These are phyloP conservation scores for Phytophthora cajani DNA, from an alignment of 352 stramenopile species.

Conservation along the genomic window DNA sequence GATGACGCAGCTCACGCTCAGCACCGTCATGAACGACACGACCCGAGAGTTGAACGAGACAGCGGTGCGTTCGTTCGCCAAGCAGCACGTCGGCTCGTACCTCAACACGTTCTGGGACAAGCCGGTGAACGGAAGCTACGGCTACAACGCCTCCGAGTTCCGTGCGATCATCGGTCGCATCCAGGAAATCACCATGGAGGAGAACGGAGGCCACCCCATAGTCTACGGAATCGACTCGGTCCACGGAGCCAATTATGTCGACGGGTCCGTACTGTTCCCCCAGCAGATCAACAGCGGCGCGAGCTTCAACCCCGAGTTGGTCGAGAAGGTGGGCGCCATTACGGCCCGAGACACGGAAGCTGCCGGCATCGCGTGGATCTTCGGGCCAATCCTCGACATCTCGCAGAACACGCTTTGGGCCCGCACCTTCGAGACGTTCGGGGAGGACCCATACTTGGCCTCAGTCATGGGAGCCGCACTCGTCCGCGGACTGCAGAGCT, in stretches of 20 bases:
- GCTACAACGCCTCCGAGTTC: constrained; percentile 69
- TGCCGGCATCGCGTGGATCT: constrained; percentile 87
- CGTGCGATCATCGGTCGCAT: constrained; percentile 63
- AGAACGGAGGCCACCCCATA: constrained; percentile 57
- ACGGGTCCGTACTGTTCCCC: constrained; percentile 74
- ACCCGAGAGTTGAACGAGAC: constrained; percentile 55
- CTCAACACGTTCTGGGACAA: constrained; percentile 71
- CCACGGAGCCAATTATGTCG: constrained; percentile 86
- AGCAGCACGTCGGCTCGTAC: constrained; percentile 81
- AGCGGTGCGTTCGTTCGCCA: constrained; percentile 60
- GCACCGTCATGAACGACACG: constrained; percentile 56
- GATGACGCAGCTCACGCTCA: constrained; percentile 89
- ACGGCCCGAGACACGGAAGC: constrained; percentile 81
- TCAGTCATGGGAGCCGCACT: constrained; percentile 68
- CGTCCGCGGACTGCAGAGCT: constrained; percentile 75
- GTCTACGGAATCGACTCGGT: constrained; percentile 89
- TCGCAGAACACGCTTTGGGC: constrained; percentile 83
- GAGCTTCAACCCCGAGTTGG: constrained; percentile 82
- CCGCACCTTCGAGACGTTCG: constrained; percentile 92
- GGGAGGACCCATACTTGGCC: constrained; percentile 83
- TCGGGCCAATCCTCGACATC: constrained; percentile 81
- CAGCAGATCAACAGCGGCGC: constrained; percentile 87
- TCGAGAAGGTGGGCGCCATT: constrained; percentile 58
- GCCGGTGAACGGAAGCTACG: constrained; percentile 30
- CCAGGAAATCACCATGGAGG: constrained; percentile 69